Evolutionary conservation across 2,329 filamentous ascomycete genomes (phyloP).

Genomic region (Niveomyces coronatus): DNA sequence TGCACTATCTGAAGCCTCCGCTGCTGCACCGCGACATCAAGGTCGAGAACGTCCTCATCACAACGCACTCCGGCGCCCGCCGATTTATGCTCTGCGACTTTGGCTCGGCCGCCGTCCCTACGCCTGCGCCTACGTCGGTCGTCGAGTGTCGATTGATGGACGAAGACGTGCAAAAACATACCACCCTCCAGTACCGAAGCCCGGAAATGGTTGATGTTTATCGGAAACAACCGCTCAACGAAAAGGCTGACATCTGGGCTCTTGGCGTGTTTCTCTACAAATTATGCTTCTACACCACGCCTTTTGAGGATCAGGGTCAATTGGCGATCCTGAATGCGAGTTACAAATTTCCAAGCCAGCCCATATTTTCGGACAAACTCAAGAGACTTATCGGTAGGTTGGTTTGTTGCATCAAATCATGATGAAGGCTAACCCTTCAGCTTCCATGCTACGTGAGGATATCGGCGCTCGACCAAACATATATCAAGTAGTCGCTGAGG

Average conservation of each 20-base stretch:
- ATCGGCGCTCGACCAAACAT: slow-evolving; percentile 76
- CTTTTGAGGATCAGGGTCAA: slow-evolving; percentile 95
- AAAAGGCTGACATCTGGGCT: slow-evolving; percentile 98
- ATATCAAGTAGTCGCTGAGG: slow-evolving; percentile 81
- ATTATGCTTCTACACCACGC: slow-evolving; percentile 97
- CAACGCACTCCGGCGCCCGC: slow-evolving; percentile 50
- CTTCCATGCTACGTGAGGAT: slow-evolving; percentile 81
- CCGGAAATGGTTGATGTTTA: slow-evolving; percentile 99
- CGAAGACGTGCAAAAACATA: slow-evolving; percentile 94
- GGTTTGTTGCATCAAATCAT: not conserved
- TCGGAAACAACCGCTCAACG: slow-evolving; percentile 88
- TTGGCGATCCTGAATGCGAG: slow-evolving; percentile 94
- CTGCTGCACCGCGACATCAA: slow-evolving; percentile 91
- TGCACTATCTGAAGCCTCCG: slow-evolving; percentile 96
- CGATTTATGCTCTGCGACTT: slow-evolving; percentile 98
- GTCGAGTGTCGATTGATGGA: slow-evolving; percentile 87
- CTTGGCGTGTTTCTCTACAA: slow-evolving; percentile 93
- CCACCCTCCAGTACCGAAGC: slow-evolving; percentile 92
- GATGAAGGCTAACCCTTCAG: slow-evolving; percentile 34
- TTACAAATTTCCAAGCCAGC: slow-evolving; percentile 84
- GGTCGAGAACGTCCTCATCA: slow-evolving; percentile 95
- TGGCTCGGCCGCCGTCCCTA: slow-evolving; percentile 77
- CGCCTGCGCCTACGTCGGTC: slow-evolving; percentile 74
- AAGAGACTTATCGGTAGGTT: slow-evolving; percentile 75
- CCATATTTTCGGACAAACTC: slow-evolving; percentile 77